Percentiles rank a stretch among this genome's conserved stretches.
Evolutionary conservation across 1,284 basidiomycete genomes (phyloP).

Genomic region (Leccinum variabile): DNA sequence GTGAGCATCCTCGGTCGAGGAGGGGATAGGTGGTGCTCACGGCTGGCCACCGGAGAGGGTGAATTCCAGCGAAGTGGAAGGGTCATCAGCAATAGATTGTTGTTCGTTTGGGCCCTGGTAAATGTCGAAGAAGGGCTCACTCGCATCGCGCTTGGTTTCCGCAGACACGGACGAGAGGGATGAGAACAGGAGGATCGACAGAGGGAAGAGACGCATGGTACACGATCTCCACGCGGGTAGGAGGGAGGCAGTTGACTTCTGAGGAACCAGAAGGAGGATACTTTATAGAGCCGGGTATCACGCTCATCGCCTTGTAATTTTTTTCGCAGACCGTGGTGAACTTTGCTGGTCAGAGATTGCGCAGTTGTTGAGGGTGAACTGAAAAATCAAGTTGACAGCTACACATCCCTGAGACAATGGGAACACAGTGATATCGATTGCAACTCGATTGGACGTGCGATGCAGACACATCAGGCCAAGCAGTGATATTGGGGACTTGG

Average conservation of each 20-base stretch:
- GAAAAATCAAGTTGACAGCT: background rate
- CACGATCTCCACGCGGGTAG: constrained; percentile 1
- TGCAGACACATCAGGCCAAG: background rate
- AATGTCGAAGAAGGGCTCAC: constrained; percentile 18
- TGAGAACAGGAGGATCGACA: constrained; percentile 11
- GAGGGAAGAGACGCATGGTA: constrained; percentile 14
- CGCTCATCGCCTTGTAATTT: too few relatives aligned
- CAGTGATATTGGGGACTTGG: background rate
- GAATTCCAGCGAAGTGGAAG: constrained; percentile 20
- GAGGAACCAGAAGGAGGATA: background rate
- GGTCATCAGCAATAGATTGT: constrained; percentile 19
- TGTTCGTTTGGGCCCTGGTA: constrained; percentile 21
- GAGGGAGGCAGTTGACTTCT: constrained; percentile 5
- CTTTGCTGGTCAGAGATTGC: background rate
- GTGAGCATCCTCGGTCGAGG: constrained; percentile 1
- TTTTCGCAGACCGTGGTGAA: background rate
- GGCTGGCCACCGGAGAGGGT: constrained; percentile 22
- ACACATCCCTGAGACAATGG: background rate
- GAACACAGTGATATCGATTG: background rate
- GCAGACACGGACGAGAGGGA: constrained; percentile 14
- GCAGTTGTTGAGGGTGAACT: background rate
- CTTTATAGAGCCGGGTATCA: constrained; percentile 13
- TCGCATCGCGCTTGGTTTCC: constrained; percentile 14
- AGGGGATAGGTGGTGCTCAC: constrained; percentile 9
- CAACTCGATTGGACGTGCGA: background rate